phyloP scores from a whole-genome alignment of 306 rosid genomes.

The Senna tora region DNA sequence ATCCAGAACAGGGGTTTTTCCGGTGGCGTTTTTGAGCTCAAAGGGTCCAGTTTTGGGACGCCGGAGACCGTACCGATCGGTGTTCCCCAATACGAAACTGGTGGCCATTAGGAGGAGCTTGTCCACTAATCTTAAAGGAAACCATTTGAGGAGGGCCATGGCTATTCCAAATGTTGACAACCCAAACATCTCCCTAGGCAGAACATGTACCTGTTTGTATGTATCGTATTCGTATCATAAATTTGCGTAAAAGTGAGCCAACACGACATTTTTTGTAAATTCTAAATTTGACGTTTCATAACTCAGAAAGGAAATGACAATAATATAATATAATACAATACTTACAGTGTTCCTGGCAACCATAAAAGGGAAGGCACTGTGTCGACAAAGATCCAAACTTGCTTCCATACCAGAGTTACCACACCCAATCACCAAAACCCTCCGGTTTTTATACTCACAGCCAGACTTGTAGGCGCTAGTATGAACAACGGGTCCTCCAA shows the following conservation, averaged over 20 bases:
- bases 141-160: slow-evolving; percentile 73
- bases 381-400: slow-evolving; percentile 88
- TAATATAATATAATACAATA: no score
- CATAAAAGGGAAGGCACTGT: slow-evolving; percentile 80
- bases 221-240: background rate
- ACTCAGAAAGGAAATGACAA: slow-evolving; percentile 38
- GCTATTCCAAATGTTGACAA: slow-evolving; percentile 89
- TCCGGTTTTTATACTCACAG: slow-evolving; percentile 49
- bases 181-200: slow-evolving; percentile 90
- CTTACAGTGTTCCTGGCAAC: slow-evolving; percentile 90
- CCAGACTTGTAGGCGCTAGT: slow-evolving; percentile 77
- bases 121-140: slow-evolving; percentile 77
- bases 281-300: slow-evolving; percentile 11
- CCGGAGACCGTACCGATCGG: slow-evolving; percentile 76
- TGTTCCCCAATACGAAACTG: slow-evolving; percentile 66
- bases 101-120: slow-evolving; percentile 57
- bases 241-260: slow-evolving; percentile 33
- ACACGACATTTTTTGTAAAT: slow-evolving; percentile 27
- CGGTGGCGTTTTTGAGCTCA: slow-evolving; percentile 86
- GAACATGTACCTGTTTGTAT: slow-evolving; percentile 94
- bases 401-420: slow-evolving; percentile 99
- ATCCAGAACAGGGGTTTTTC: slow-evolving; percentile 96
- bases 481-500: slow-evolving; percentile 57
- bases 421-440: slow-evolving; percentile 85
- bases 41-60: slow-evolving; percentile 95